Evolutionary conservation across 352 stramenopile genomes (phyloP).

Genomic region (Globisporangium barbulae): DNA sequence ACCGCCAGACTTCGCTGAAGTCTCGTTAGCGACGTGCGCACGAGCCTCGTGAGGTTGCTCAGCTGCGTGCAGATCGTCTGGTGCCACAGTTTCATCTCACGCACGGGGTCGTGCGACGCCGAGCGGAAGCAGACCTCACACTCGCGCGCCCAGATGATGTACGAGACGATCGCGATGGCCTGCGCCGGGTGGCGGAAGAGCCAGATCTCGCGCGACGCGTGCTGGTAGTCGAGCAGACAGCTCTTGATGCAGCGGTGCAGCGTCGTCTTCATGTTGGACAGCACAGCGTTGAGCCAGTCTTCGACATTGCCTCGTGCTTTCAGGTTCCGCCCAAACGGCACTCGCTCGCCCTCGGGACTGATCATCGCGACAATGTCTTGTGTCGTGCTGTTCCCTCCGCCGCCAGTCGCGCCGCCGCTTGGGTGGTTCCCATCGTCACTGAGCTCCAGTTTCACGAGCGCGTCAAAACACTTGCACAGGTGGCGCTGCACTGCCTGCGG

Average conservation of each 20-base stretch:
- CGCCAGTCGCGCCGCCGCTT: not conserved
- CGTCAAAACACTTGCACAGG: constrained; percentile 85
- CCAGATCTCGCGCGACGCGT: constrained; percentile 73
- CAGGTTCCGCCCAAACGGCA: constrained; percentile 66
- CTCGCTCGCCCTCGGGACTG: constrained; percentile 74
- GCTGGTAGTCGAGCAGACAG: constrained; percentile 88
- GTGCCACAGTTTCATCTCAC: constrained; percentile 56
- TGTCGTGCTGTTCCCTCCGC: constrained; percentile 15
- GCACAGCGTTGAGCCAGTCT: constrained; percentile 77
- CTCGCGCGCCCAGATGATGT: constrained; percentile 82
- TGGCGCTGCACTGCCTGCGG: constrained; percentile 76
- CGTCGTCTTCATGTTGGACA: constrained; percentile 70
- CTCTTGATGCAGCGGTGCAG: constrained; percentile 71
- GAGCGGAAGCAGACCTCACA: constrained; percentile 65
- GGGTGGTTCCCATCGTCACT: constrained; percentile 34
- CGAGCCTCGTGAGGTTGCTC: constrained; percentile 58
- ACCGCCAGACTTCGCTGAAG: constrained; percentile 59
- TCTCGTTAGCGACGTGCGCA: constrained; percentile 51
- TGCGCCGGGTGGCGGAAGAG: constrained; percentile 88
- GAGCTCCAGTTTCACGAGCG: constrained; percentile 73
- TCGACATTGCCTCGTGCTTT: constrained; percentile 87
- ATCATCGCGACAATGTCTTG: constrained; percentile 79
- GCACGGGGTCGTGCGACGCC: constrained; percentile 42
- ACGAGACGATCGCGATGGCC: constrained; percentile 87
- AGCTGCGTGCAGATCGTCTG: constrained; percentile 69